Evolutionary conservation across 306 rosid genomes (phyloP).

Genomic region (Arachis stenosperma): DNA sequence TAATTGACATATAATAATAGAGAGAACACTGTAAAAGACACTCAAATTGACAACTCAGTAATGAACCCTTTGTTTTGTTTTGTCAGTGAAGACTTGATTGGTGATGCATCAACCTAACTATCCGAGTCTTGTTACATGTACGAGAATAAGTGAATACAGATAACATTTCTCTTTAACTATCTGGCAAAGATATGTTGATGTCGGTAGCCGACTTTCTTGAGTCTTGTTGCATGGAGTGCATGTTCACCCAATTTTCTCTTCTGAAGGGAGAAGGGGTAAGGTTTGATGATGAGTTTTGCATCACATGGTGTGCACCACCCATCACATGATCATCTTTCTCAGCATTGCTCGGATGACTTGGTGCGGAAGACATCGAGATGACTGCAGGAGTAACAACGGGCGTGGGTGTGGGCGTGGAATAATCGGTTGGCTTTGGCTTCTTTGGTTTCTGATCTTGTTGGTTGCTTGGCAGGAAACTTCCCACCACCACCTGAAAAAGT

Average conservation of each 20-base stretch:
- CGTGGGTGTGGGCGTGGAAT: constrained; percentile 21
- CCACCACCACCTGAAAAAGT: constrained; percentile 71
- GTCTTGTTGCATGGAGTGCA: constrained; percentile 68
- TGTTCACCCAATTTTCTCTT: constrained; percentile 77
- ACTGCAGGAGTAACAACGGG: constrained; percentile 41
- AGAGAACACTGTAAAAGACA: constrained; percentile 44
- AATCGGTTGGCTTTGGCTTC: constrained; percentile 58
- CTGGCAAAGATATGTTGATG: constrained; percentile 82
- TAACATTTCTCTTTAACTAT: constrained; percentile 38
- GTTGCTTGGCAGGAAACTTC: constrained; percentile 75
- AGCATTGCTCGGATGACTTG: constrained; percentile 42
- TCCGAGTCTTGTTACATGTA: too few species aligned
- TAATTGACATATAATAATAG: background rate
- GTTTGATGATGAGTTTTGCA: constrained; percentile 57
- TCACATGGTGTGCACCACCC: constrained; percentile 50
- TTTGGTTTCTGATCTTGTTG: constrained; percentile 66
- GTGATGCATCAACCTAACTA: constrained; percentile 15
- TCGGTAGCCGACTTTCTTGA: constrained; percentile 71
- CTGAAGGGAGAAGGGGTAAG: constrained; percentile 52
- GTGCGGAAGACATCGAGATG: constrained; percentile 42
- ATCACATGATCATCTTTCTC: constrained; percentile 59
- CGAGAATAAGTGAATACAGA: too few species aligned
- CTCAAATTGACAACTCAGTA: constrained; percentile 38
- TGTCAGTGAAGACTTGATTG: constrained; percentile 46
- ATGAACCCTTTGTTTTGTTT: constrained; percentile 25